A percentile compares a stretch with the other conserved stretches of the same genome.
These are phyloP conservation scores for Lactarius trivialis DNA, from an alignment of 768 basidiomycete species.

Conservation along the genomic window DNA sequence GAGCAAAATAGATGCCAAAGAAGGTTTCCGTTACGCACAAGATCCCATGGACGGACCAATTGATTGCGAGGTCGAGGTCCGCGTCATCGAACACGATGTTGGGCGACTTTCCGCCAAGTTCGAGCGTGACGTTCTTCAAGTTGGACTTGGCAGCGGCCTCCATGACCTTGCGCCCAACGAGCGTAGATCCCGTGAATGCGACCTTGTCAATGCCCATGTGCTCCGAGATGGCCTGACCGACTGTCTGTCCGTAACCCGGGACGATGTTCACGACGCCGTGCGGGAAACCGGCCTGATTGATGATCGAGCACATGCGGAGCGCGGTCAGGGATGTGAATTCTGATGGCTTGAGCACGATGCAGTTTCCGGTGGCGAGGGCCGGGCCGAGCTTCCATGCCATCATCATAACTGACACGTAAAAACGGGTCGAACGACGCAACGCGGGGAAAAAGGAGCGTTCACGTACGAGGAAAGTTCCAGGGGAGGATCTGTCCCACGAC, in stretches of 20 bases:
- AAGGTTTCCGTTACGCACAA: constrained; percentile 35
- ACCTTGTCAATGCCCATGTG: constrained; percentile 60
- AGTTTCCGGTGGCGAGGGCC: constrained; percentile 57
- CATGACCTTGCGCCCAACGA: constrained; percentile 57
- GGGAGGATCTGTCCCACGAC: constrained; percentile 57
- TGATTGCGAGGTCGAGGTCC: constrained; percentile 50
- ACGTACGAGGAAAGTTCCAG: constrained; percentile 55
- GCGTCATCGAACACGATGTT: constrained; percentile 58
- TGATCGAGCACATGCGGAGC: constrained; percentile 38
- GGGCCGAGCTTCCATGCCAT: constrained; percentile 56
- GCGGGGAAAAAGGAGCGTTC: neutral
- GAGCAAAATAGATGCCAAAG: neutral
- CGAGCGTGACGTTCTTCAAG: constrained; percentile 63
- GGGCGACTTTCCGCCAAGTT: constrained; percentile 68
- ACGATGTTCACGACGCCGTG: constrained; percentile 58
- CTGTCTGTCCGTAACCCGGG: constrained; percentile 47
- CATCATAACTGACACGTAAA: constrained; percentile 38
- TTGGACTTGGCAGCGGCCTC: constrained; percentile 54
- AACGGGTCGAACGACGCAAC: neutral
- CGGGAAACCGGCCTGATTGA: constrained; percentile 55
- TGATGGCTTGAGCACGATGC: constrained; percentile 59
- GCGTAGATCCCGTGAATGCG: constrained; percentile 67
- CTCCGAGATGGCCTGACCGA: constrained; percentile 49
- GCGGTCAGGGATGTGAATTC: constrained; percentile 57
- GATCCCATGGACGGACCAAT: constrained; percentile 53